Percentiles rank a stretch among this genome's conserved stretches.
phyloP scores from a whole-genome alignment of 2,329 filamentous ascomycete species.

The Aciculosporium take region DNA sequence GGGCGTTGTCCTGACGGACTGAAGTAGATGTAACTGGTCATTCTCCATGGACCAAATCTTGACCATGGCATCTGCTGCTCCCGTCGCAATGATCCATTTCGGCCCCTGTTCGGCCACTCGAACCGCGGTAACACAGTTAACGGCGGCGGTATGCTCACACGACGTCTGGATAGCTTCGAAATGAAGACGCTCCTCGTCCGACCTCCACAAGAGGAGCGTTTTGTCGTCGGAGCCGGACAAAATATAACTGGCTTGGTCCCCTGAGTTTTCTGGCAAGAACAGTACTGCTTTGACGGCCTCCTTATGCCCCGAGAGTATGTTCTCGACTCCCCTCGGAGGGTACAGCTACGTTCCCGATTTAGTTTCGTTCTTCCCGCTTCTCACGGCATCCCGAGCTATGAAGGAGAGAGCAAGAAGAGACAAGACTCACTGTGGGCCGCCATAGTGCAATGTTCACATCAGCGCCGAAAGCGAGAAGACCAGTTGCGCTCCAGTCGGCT shows the following conservation, averaged over 20 bases:
- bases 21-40: conserved; percentile 38
- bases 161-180: conserved; percentile 35
- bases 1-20: conserved; percentile 59
- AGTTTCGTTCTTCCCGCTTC: neutral
- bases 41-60: conserved; percentile 53
- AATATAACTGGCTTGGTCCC: conserved; percentile 40
- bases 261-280: conserved; percentile 46
- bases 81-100: conserved; percentile 52
- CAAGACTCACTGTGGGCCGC: conserved; percentile 54
- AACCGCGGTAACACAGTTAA: conserved; percentile 52
- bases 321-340: conserved; percentile 42
- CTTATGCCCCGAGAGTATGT: conserved; percentile 60
- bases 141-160: conserved; percentile 54
- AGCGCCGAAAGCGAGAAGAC: conserved; percentile 73
- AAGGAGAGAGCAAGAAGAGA: neutral
- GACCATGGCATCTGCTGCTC: conserved; percentile 63
- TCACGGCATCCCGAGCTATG: neutral
- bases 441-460: conserved; percentile 83
- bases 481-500: conserved; percentile 70
- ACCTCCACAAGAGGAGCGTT: conserved; percentile 57
- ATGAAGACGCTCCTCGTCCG: conserved; percentile 11
- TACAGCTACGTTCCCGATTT: conserved; percentile 17
- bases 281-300: conserved; percentile 72
- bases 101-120: conserved; percentile 14
- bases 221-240: conserved; percentile 74